Conservation (phyloP, 257 asterid genomes). For the Echites panduratus region DNA sequence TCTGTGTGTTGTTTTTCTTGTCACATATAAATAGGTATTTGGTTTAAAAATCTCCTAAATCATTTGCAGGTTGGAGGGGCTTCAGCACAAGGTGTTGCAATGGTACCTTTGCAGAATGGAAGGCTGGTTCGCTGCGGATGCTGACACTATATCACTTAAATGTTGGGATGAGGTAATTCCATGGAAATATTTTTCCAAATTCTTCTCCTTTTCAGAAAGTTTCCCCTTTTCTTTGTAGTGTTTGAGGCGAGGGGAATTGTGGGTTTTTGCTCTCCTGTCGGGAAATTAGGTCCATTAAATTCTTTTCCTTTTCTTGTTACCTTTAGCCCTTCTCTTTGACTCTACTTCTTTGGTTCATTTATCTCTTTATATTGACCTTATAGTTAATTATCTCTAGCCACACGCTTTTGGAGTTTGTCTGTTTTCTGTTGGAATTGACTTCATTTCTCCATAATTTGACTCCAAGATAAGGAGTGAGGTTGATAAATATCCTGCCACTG, state of each 20-base stretch:
- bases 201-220: neutral
- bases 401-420: neutral
- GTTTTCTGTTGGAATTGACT: neutral
- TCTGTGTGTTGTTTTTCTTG: neutral
- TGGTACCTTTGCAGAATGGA: slow-evolving; percentile 99
- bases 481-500: neutral
- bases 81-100: slow-evolving; percentile 72
- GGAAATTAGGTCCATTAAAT: neutral
- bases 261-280: neutral
- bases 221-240: neutral
- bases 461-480: neutral
- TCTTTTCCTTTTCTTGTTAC: neutral
- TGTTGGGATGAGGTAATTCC: slow-evolving; percentile 83
- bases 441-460: neutral
- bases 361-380: neutral
- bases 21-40: neutral
- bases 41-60: slow-evolving; percentile 3
- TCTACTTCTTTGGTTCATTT: neutral
- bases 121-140: slow-evolving; percentile 99
- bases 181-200: neutral
- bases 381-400: neutral
- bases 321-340: neutral
- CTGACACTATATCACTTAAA: slow-evolving; percentile 86
- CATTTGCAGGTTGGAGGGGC: slow-evolving; percentile 67
- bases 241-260: neutral